phyloP scores from a whole-genome alignment of 495 filamentous ascomycete genomes.

The Immersiella caudata region DNA sequence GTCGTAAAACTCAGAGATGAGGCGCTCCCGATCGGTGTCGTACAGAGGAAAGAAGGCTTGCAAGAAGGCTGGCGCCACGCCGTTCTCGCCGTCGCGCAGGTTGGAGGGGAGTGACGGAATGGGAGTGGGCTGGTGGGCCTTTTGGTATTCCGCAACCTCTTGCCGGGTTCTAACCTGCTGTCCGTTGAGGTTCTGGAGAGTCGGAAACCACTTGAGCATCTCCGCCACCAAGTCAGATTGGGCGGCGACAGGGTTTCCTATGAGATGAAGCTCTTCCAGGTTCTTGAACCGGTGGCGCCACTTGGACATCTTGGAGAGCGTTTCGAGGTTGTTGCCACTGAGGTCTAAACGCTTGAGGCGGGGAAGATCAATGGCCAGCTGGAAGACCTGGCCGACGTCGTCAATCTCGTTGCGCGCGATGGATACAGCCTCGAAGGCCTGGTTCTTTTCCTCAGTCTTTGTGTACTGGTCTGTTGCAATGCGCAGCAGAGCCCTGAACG shows the following conservation, averaged over 20 bases:
- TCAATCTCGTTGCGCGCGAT: slow-evolving; percentile 75
- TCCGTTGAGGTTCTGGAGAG: slow-evolving; percentile 70
- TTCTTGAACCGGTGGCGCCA: slow-evolving; percentile 79
- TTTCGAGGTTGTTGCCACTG: slow-evolving; percentile 73
- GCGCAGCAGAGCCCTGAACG: slow-evolving; percentile 87
- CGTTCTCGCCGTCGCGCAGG: slow-evolving; percentile 70
- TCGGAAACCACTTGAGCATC: slow-evolving; percentile 80
- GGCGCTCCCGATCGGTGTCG: slow-evolving; percentile 67
- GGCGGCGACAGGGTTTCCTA: slow-evolving; percentile 72
- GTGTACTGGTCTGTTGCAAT: slow-evolving; percentile 74
- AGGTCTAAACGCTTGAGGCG: slow-evolving; percentile 83
- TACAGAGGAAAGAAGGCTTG: slow-evolving; percentile 72
- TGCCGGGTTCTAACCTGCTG: slow-evolving; percentile 70
- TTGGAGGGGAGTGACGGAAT: slow-evolving; percentile 69
- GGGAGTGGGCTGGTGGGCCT: slow-evolving; percentile 49
- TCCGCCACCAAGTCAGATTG: slow-evolving; percentile 65
- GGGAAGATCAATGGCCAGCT: slow-evolving; percentile 74
- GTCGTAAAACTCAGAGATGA: slow-evolving; percentile 75
- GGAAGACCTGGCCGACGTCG: slow-evolving; percentile 67
- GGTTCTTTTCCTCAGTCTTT: slow-evolving; percentile 63
- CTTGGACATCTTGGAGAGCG: slow-evolving; percentile 67
- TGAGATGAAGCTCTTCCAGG: slow-evolving; percentile 77
- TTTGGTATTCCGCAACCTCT: slow-evolving; percentile 57
- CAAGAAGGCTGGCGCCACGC: slow-evolving; percentile 75
- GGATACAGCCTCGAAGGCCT: slow-evolving; percentile 74